Percentiles rank a stretch among this genome's conserved stretches.
Conservation (phyloP, 2,329 filamentous ascomycete genomes). For the Xylariaceae sp. region DNA sequence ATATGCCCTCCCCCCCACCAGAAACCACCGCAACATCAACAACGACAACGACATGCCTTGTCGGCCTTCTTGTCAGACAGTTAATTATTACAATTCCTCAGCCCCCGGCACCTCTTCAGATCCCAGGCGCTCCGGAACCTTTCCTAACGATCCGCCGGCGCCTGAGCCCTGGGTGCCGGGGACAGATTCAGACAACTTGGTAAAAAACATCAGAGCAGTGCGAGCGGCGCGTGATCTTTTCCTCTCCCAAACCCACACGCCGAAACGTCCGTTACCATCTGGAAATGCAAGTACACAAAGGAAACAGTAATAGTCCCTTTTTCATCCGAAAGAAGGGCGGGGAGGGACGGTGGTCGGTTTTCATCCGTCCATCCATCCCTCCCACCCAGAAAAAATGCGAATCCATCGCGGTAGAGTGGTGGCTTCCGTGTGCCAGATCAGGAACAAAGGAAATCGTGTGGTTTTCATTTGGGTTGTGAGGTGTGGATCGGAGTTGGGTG, state of each 20-base stretch:
- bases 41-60: not conserved
- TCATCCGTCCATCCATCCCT: slow-evolving; percentile 8
- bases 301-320: not conserved
- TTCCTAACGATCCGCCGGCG: no score
- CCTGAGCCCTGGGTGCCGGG: not conserved
- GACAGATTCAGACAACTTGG: not conserved
- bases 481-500: slow-evolving; percentile 3
- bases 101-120: not conserved
- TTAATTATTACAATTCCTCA: slow-evolving; percentile 2
- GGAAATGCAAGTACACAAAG: slow-evolving; percentile 1
- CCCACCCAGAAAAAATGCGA: slow-evolving; percentile 3
- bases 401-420: not conserved
- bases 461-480: slow-evolving; percentile 1
- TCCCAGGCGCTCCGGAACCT: no score
- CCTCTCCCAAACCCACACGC: slow-evolving; percentile 8
- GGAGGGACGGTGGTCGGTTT: no score
- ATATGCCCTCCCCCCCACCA: not conserved
- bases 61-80: not conserved
- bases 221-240: not conserved
- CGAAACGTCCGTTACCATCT: slow-evolving; percentile 13
- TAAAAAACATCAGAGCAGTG: not conserved
- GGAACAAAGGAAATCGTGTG: slow-evolving; percentile 9
- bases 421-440: slow-evolving; percentile 1
- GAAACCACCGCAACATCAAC: not conserved
- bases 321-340: not conserved